Evolutionary conservation across 202 grass and related monocot genomes (phyloP).

Genomic region (Bolboschoenoplectus hybrid): DNA sequence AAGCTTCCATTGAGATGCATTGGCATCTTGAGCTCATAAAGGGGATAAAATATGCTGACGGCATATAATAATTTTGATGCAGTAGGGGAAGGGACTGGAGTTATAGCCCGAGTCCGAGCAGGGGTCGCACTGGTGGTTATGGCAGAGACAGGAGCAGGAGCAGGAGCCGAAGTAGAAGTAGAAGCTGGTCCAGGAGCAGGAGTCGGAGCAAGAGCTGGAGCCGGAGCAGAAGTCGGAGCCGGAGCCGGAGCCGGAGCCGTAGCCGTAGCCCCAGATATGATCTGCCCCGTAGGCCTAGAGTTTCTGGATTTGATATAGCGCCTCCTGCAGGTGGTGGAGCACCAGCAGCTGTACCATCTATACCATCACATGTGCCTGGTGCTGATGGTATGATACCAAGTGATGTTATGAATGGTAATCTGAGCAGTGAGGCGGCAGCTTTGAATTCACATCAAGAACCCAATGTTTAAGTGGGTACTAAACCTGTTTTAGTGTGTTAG

Average conservation of each 20-base stretch:
- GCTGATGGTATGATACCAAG: background rate
- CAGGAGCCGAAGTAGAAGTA: conserved; percentile 45
- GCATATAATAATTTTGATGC: conserved; percentile 15
- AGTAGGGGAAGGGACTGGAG: conserved; percentile 58
- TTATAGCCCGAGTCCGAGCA: conserved; percentile 76
- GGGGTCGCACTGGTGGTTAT: conserved; percentile 61
- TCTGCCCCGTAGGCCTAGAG: conserved; percentile 45
- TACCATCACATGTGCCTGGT: conserved; percentile 24
- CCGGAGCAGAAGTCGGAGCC: conserved; percentile 54
- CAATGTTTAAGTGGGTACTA: background rate
- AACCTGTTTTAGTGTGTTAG: background rate
- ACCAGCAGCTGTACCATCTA: conserved; percentile 19
- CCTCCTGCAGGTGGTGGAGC: conserved; percentile 43
- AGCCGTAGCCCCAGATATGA: conserved; percentile 62
- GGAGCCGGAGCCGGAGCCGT: conserved; percentile 60
- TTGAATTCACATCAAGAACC: background rate
- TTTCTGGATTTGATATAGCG: conserved; percentile 65
- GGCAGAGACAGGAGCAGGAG: conserved; percentile 57
- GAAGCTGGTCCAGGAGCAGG: conserved; percentile 47
- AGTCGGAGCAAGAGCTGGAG: conserved; percentile 60
- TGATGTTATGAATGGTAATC: conserved; percentile 12
- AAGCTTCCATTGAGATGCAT: background rate
- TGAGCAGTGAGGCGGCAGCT: background rate
- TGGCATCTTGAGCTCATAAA: background rate
- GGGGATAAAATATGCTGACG: background rate